Conservation (phyloP, 371 early-diverging fungal genomes). For the Mortierella sp. region DNA sequence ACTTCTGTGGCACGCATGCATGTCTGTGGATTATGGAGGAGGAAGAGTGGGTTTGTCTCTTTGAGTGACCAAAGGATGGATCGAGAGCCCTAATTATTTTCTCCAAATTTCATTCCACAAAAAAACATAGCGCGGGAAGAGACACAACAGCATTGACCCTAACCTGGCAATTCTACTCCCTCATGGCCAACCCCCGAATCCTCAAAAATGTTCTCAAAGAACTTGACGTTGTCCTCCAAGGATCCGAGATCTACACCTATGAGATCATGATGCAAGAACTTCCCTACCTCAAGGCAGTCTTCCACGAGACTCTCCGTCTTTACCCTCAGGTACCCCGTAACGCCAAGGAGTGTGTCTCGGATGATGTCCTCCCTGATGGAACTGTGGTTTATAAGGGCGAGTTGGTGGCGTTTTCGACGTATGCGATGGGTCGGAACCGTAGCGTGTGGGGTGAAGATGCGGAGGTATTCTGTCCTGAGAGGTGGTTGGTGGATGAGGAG, state of each 20-base stretch:
- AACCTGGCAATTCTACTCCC: constrained; percentile 52
- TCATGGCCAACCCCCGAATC: constrained; percentile 49
- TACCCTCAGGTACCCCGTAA: constrained; percentile 47
- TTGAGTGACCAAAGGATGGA: neutral
- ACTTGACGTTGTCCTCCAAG: constrained; percentile 33
- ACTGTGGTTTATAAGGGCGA: constrained; percentile 68
- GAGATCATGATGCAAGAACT: constrained; percentile 45
- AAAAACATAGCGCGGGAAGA: constrained; percentile 41
- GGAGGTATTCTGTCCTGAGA: constrained; percentile 71
- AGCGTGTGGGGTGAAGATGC: constrained; percentile 75
- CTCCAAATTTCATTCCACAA: constrained; percentile 67
- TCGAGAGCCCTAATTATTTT: constrained; percentile 32
- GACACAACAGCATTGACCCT: constrained; percentile 65
- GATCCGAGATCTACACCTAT: constrained; percentile 44
- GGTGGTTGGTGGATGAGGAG: constrained; percentile 62
- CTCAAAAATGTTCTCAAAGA: constrained; percentile 43
- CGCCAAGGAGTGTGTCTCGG: constrained; percentile 48
- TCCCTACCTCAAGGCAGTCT: constrained; percentile 44
- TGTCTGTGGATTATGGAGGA: neutral
- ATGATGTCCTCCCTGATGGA: constrained; percentile 78
- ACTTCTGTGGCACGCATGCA: neutral
- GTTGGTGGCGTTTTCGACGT: neutral
- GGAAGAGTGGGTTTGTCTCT: neutral
- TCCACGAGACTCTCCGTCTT: constrained; percentile 46
- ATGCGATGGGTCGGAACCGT: constrained; percentile 60